Conservation (phyloP, 495 filamentous ascomycete species). For the Recurvomyces mirabilis region DNA sequence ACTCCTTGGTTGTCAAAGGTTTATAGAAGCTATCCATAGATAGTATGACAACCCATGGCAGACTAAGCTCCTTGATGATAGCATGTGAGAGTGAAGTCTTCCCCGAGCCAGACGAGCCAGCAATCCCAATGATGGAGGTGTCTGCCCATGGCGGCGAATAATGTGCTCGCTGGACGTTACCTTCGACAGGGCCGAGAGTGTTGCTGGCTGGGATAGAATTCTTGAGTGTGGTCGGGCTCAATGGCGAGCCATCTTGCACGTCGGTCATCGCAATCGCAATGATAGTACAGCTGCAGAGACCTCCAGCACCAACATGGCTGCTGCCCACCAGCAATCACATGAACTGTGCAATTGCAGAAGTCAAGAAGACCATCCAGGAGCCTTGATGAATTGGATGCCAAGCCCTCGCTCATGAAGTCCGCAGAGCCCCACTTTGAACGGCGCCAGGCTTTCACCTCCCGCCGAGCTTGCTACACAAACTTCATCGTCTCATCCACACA, state of each 20-base stretch:
- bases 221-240: slow-evolving; percentile 7
- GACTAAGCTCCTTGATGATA: slow-evolving; percentile 76
- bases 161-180: slow-evolving; percentile 38
- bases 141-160: slow-evolving; percentile 94
- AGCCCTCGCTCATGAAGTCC: too few species aligned
- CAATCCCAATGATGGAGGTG: slow-evolving; percentile 87
- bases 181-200: slow-evolving; percentile 6
- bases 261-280: slow-evolving; percentile 9
- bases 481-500: too few species aligned
- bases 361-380: too few species aligned
- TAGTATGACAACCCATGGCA: slow-evolving; percentile 95
- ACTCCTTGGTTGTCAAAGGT: slow-evolving; percentile 60
- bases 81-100: slow-evolving; percentile 93
- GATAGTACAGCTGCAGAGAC: slow-evolving; percentile 1
- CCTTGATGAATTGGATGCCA: too few species aligned
- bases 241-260: background rate
- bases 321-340: too few species aligned
- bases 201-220: background rate
- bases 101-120: slow-evolving; percentile 89
- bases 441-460: too few species aligned
- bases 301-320: slow-evolving; percentile 5
- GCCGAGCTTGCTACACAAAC: too few species aligned
- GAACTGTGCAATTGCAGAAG: too few species aligned
- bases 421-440: too few species aligned
- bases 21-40: slow-evolving; percentile 99